phyloP scores from a whole-genome alignment of 2,329 filamentous ascomycete genomes.

The Ceratocystis cacaofunesta region DNA sequence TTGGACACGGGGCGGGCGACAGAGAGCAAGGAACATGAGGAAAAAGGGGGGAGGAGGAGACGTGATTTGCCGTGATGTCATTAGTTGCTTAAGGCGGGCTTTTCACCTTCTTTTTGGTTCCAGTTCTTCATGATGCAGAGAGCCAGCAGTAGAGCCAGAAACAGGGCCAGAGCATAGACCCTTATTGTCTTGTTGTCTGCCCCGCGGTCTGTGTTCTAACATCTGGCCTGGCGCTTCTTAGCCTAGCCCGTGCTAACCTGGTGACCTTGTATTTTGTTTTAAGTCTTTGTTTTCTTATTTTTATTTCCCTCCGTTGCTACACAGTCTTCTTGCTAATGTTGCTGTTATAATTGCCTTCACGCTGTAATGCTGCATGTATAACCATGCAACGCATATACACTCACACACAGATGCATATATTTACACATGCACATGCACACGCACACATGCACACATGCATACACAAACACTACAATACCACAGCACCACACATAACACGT shows the following conservation, averaged over 20 bases:
- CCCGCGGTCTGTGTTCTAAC: neutral
- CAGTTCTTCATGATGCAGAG: no score
- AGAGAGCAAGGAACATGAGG: no score
- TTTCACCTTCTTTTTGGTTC: neutral
- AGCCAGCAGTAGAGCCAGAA: neutral
- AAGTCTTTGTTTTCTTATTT: neutral
- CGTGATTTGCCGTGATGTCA: neutral
- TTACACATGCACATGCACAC: neutral
- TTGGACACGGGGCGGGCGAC: no score
- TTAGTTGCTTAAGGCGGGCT: neutral
- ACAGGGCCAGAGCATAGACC: no score
- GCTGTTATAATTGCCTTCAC: slow-evolving; percentile 1
- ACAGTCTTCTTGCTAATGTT: neutral
- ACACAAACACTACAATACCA: neutral
- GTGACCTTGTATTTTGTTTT: neutral
- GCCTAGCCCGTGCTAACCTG: no score
- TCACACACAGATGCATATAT: neutral
- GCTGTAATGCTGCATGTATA: neutral
- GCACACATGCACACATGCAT: neutral
- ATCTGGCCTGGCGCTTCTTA: no score
- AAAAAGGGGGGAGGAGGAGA: no score
- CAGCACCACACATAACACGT: no score
- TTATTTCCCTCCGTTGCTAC: slow-evolving; percentile 1
- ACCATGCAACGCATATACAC: neutral
- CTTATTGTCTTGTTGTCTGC: neutral